Percentiles rank a stretch among this genome's conserved stretches.
phyloP scores from a whole-genome alignment of 805 yeast genomes.

The Saccharomycopsis vini region DNA sequence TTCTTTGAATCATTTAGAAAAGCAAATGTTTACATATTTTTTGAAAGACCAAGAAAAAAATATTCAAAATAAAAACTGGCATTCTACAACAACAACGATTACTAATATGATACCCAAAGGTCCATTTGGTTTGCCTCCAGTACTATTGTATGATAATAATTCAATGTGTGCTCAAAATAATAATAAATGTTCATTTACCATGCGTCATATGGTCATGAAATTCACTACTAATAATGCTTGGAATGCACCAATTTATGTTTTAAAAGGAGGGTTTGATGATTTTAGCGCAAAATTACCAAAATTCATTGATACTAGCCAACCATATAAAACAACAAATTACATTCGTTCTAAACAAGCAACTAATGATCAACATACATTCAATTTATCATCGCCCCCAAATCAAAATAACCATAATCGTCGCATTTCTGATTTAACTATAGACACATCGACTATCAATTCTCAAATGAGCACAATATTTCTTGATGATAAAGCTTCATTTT shows the following conservation, averaged over 20 bases:
- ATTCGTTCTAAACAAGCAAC: neutral
- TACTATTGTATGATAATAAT: conserved; percentile 43
- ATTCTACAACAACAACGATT: neutral
- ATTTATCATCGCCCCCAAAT: neutral
- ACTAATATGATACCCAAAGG: conserved; percentile 20
- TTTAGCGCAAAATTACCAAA: conserved; percentile 27
- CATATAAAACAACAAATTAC: conserved; percentile 15
- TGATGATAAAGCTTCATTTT: neutral
- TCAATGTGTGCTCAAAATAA: conserved; percentile 1
- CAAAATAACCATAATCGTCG: neutral
- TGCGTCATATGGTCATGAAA: conserved; percentile 41
- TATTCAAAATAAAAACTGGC: neutral
- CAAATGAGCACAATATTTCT: neutral
- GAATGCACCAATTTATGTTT: conserved; percentile 34
- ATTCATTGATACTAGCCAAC: conserved; percentile 20
- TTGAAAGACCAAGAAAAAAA: conserved; percentile 22
- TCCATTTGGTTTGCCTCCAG: conserved; percentile 29
- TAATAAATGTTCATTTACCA: conserved; percentile 27
- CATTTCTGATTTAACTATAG: conserved; percentile 5
- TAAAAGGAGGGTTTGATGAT: conserved; percentile 34
- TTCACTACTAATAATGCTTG: conserved; percentile 32
- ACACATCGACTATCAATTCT: conserved; percentile 2
- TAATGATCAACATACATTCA: neutral
- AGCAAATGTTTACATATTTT: conserved; percentile 31
- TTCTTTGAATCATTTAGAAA: conserved; percentile 49